Percentiles rank a stretch among this genome's conserved stretches.
phyloP scores from a whole-genome alignment of 345 rosid species.

The Theobroma cacao region DNA sequence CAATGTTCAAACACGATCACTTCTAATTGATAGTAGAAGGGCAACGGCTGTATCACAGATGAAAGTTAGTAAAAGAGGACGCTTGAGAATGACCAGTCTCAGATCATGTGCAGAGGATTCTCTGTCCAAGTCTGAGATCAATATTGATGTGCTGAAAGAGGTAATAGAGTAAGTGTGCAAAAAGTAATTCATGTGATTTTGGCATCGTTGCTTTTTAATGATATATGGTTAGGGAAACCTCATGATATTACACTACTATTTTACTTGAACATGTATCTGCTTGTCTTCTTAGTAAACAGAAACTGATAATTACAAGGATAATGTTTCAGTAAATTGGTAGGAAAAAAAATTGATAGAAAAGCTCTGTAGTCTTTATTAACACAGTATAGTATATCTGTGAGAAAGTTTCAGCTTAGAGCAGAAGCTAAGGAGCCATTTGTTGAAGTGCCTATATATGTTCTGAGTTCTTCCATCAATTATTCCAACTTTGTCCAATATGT shows the following conservation, averaged over 20 bases:
- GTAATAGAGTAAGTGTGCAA: constrained; percentile 32
- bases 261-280: background rate
- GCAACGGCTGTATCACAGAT: constrained; percentile 62
- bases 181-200: background rate
- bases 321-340: background rate
- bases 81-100: constrained; percentile 54
- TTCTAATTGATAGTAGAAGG: constrained; percentile 58
- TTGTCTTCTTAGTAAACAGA: background rate
- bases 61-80: constrained; percentile 81
- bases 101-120: constrained; percentile 90
- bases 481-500: background rate
- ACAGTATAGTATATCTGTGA: background rate
- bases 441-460: background rate
- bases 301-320: background rate
- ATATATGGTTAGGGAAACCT: background rate
- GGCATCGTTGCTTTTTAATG: background rate
- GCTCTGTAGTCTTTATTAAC: background rate
- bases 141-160: constrained; percentile 84
- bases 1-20: constrained; percentile 77
- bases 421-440: background rate
- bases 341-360: background rate
- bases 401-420: background rate
- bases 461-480: background rate
- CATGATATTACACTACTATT: background rate
- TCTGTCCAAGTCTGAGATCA: constrained; percentile 72